Evolutionary conservation across 192 early-diverging fungal genomes (phyloP).

Genomic region (Mycoemilia scoparia): DNA sequence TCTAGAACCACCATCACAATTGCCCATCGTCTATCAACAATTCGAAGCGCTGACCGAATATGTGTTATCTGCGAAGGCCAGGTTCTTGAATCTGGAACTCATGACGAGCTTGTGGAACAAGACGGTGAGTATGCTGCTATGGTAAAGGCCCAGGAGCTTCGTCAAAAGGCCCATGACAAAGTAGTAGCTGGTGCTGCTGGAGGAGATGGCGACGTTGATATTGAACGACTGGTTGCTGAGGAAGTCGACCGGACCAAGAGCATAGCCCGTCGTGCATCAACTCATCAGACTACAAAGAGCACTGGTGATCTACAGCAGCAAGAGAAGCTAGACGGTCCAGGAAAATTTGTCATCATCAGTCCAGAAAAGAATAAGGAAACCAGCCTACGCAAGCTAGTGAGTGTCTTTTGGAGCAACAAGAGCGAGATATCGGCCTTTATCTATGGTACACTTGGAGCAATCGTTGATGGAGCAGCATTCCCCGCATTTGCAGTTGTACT

Average conservation of each 20-base stretch:
- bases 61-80: slow-evolving; percentile 58
- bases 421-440: slow-evolving; percentile 12
- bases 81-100: slow-evolving; percentile 57
- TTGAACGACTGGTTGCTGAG: slow-evolving; percentile 15
- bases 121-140: slow-evolving; percentile 22
- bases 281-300: slow-evolving; percentile 11
- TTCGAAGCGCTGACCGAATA: slow-evolving; percentile 69
- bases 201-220: slow-evolving; percentile 10
- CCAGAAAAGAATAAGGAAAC: no score
- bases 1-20: slow-evolving; percentile 81
- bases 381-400: slow-evolving; percentile 9
- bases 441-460: slow-evolving; percentile 39
- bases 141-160: slow-evolving; percentile 42
- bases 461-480: slow-evolving; percentile 51
- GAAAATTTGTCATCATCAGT: no score
- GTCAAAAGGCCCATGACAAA: slow-evolving; percentile 32
- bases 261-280: slow-evolving; percentile 11
- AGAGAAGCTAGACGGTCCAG: no score
- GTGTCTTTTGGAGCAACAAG: slow-evolving; percentile 11
- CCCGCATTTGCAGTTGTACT: slow-evolving; percentile 64
- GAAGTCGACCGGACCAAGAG: slow-evolving; percentile 15
- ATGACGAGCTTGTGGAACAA: slow-evolving; percentile 45
- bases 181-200: slow-evolving; percentile 1
- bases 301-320: no score
- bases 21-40: slow-evolving; percentile 80